phyloP scores from a whole-genome alignment of 2,329 filamentous ascomycete species.

The Aureobasidium sp. region DNA sequence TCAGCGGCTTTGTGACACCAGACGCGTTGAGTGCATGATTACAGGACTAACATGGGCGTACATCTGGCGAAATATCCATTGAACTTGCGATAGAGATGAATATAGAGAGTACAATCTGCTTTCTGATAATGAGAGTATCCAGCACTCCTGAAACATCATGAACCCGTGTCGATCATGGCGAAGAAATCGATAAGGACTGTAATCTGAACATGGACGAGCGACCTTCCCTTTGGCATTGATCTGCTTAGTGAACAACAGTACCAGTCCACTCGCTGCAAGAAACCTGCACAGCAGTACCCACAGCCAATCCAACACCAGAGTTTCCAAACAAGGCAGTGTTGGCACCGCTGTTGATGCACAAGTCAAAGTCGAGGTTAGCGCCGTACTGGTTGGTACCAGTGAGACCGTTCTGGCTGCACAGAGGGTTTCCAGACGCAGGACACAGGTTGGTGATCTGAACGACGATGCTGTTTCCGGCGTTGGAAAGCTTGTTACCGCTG shows the following conservation, averaged over 20 bases:
- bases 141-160: too few relatives aligned
- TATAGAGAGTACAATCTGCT: too few relatives aligned
- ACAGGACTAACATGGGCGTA: too few relatives aligned
- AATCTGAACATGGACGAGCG: too few relatives aligned
- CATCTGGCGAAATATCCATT: too few relatives aligned
- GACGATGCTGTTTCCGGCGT: constrained; percentile 27
- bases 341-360: constrained; percentile 32
- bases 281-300: constrained; percentile 27
- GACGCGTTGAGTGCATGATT: too few relatives aligned
- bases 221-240: too few relatives aligned
- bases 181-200: too few relatives aligned
- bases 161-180: too few relatives aligned
- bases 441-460: constrained; percentile 35
- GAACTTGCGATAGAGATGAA: too few relatives aligned
- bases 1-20: too few relatives aligned
- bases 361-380: constrained; percentile 33
- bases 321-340: constrained; percentile 28
- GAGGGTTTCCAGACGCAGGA: constrained; percentile 29
- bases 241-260: constrained; percentile 12
- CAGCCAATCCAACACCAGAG: constrained; percentile 22
- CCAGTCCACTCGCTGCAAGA: constrained; percentile 18
- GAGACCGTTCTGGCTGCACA: constrained; percentile 28
- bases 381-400: constrained; percentile 30
- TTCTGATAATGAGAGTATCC: too few relatives aligned
- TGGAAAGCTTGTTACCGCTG: constrained; percentile 20